Conservation (phyloP, 1,284 basidiomycete genomes). For the Pascua guehoae region DNA sequence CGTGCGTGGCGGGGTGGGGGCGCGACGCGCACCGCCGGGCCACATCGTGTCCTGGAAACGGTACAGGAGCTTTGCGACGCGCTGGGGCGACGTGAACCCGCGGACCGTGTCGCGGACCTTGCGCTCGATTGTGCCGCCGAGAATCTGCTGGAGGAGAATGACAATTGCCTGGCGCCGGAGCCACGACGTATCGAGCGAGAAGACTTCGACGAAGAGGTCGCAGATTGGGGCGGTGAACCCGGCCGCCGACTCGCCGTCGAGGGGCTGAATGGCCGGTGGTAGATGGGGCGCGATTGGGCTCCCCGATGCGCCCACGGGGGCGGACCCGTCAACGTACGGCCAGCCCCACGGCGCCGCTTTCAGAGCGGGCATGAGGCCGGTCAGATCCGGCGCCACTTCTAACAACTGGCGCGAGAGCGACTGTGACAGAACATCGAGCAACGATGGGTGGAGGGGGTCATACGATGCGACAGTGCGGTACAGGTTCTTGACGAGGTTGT, state of each 20-base stretch:
- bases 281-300: constrained; percentile 41
- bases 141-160: constrained; percentile 88
- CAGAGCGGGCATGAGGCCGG: constrained; percentile 13
- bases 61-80: constrained; percentile 64
- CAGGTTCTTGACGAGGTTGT: constrained; percentile 69
- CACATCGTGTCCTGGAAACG: constrained; percentile 71
- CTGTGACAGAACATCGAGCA: constrained; percentile 71
- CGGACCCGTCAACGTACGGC: constrained; percentile 51
- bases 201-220: constrained; percentile 84
- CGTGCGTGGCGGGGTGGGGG: constrained; percentile 63
- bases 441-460: constrained; percentile 73
- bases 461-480: constrained; percentile 68
- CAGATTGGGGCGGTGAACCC: constrained; percentile 90
- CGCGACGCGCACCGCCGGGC: constrained; percentile 72
- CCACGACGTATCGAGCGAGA: constrained; percentile 95
- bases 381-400: constrained; percentile 71
- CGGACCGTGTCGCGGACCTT: constrained; percentile 69
- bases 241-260: constrained; percentile 79
- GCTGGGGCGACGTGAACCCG: constrained; percentile 61
- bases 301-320: no score
- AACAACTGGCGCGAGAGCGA: constrained; percentile 76
- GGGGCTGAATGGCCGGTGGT: constrained; percentile 59
- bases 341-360: constrained; percentile 48
- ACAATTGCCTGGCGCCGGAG: constrained; percentile 91
- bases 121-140: constrained; percentile 94